phyloP scores from a whole-genome alignment of 495 filamentous ascomycete species.

The Penicillium angulare region DNA sequence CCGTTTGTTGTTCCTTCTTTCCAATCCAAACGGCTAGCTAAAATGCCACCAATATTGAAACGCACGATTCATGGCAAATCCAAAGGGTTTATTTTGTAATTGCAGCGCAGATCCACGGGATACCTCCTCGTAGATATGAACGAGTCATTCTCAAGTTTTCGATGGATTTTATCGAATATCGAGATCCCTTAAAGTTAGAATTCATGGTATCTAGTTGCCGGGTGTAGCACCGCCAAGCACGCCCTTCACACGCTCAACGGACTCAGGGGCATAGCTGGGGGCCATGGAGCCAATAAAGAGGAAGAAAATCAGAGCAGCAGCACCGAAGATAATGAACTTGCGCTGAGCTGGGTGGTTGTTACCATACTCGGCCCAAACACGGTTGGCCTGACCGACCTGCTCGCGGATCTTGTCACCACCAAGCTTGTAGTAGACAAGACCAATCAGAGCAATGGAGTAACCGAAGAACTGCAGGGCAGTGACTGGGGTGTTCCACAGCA shows the following conservation, averaged over 20 bases:
- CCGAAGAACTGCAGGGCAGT: conserved; percentile 86
- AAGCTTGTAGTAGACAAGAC: conserved; percentile 97
- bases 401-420: conserved; percentile 82
- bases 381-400: conserved; percentile 64
- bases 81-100: too few species aligned
- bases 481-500: conserved; percentile 84
- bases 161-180: too few species aligned
- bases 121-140: background rate
- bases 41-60: background rate
- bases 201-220: conserved; percentile 30
- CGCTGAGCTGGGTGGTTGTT: conserved; percentile 68
- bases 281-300: conserved; percentile 64
- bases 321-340: conserved; percentile 68
- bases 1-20: background rate
- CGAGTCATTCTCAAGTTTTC: background rate
- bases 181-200: too few species aligned
- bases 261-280: conserved; percentile 44
- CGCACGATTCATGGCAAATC: background rate
- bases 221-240: conserved; percentile 42
- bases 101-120: too few species aligned
- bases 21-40: background rate
- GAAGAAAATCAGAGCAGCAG: conserved; percentile 61
- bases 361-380: conserved; percentile 85
- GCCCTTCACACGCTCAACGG: conserved; percentile 39
- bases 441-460: conserved; percentile 84